Evolutionary conservation across 371 early-diverging fungal genomes (phyloP).

Genomic region (Lichtheimia hyalospora): DNA sequence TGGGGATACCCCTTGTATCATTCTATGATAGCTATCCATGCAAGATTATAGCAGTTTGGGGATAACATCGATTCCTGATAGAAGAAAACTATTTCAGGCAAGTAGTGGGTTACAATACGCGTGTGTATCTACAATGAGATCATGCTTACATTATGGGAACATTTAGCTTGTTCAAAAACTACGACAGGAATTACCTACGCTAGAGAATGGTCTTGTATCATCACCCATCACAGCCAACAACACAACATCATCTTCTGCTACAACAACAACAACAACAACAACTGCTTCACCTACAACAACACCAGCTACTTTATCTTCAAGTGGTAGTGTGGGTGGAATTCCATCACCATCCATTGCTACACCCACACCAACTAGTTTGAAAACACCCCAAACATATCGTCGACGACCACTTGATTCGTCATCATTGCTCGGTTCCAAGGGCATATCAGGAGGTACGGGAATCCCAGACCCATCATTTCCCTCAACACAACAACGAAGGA

Average conservation of each 20-base stretch:
- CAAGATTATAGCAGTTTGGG: conserved; percentile 81
- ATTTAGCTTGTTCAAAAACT: conserved; percentile 26
- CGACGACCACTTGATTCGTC: conserved; percentile 17
- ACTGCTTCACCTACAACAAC: not conserved
- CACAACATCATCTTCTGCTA: conserved; percentile 2
- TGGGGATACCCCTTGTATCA: not conserved
- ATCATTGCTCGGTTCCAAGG: not conserved
- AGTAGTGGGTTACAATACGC: not conserved
- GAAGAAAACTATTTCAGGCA: conserved; percentile 66
- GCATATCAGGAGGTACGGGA: conserved; percentile 1
- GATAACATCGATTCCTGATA: conserved; percentile 75
- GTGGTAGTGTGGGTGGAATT: not conserved
- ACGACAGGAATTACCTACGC: conserved; percentile 31
- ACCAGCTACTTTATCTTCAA: conserved; percentile 2
- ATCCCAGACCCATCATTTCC: conserved; percentile 8
- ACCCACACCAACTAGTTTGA: conserved; percentile 9
- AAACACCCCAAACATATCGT: conserved; percentile 22
- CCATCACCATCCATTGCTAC: not conserved
- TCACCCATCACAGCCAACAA: conserved; percentile 11
- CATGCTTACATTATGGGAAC: not conserved
- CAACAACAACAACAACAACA: not conserved
- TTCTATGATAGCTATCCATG: conserved; percentile 70
- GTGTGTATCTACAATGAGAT: not conserved
- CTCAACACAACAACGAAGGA: not conserved
- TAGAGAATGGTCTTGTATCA: conserved; percentile 29